Evolutionary conservation across 2,329 filamentous ascomycete species (phyloP), one percentile per base, ranked within the genome.

Genomic region (Calonectria pseudoreteaudii): DNA sequence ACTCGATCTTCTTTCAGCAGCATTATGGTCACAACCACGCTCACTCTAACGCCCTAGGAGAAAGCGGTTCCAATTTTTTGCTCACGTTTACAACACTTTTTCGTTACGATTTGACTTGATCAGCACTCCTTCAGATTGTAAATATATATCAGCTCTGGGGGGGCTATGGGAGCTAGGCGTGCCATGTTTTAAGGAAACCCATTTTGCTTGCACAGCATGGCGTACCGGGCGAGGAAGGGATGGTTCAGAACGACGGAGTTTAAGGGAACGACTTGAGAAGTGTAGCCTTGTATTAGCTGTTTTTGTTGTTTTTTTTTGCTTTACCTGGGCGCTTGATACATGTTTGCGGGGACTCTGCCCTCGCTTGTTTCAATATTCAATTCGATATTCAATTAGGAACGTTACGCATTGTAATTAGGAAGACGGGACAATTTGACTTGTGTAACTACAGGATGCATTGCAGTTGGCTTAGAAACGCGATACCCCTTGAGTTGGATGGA

Each of bases 201-300:
- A 70, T 77, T 76, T 79, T 77, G 74, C 74, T 80, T 77, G 65
- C 74, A 70, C 72, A 79, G 79, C 79, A 80, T 73, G 79, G 79
- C 79, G 79, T 79, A 79, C 69, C 74, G 73, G 79, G 76, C 73
- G 71, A 65, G 62, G 68, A 66, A 68, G 71, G 72, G 76, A 65
- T 73, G 73, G 74, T 69, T 71, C 71, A 76, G 50, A 76, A 76
- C 56, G 68, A 65, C 69, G 79, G 77, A 79, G 79, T 80, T 80
- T 79, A 60, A 71, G 75, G 70, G 70, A 77, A 73, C 66, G 64
- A 66, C 69, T 41, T 56, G 65, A 71, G 71, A 73, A 76, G 73
- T 70, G 68, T 67, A 72, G 65, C 56, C 72, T 76, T 74, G 62
- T 72, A 74, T 68, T 73, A 64, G 66, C 49, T 62, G 56, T 23